Evolutionary conservation across 305 asterid species (phyloP).

Genomic region (Andrographis paniculata): DNA sequence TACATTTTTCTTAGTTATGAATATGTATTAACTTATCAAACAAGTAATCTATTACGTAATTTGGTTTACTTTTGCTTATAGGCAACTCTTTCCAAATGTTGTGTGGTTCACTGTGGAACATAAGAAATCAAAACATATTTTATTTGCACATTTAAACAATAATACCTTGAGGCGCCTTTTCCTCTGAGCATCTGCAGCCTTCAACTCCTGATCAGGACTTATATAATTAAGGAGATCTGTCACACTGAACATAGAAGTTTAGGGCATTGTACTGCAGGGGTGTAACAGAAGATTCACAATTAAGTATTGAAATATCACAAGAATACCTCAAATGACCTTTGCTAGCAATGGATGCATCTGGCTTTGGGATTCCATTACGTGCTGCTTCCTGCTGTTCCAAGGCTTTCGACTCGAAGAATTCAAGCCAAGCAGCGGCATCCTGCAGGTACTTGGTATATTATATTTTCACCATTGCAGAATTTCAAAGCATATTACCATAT

Average conservation of each 20-base stretch:
- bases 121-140: neutral
- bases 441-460: slow-evolving; percentile 32
- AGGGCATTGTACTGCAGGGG: slow-evolving; percentile 22
- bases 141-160: neutral
- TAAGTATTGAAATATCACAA: slow-evolving; percentile 37
- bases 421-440: slow-evolving; percentile 99
- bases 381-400: slow-evolving; percentile 99
- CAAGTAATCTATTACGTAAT: no score
- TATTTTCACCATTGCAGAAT: neutral
- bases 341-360: slow-evolving; percentile 96
- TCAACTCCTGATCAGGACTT: slow-evolving; percentile 79
- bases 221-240: slow-evolving; percentile 98
- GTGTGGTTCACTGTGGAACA: no score
- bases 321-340: slow-evolving; percentile 99
- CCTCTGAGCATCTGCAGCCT: slow-evolving; percentile 59
- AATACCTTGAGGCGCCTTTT: slow-evolving; percentile 86
- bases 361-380: slow-evolving; percentile 88
- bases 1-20: no score
- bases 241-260: slow-evolving; percentile 61
- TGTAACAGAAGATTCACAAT: neutral
- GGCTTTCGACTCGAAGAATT: slow-evolving; percentile 97
- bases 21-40: no score
- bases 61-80: no score
- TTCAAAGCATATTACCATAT: slow-evolving; percentile 10
- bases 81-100: no score